A percentile compares a stretch with the other conserved stretches of the same genome.
Evolutionary conservation across 2,329 filamentous ascomycete species (phyloP).

Genomic region (Colletotrichum endophyticum): DNA sequence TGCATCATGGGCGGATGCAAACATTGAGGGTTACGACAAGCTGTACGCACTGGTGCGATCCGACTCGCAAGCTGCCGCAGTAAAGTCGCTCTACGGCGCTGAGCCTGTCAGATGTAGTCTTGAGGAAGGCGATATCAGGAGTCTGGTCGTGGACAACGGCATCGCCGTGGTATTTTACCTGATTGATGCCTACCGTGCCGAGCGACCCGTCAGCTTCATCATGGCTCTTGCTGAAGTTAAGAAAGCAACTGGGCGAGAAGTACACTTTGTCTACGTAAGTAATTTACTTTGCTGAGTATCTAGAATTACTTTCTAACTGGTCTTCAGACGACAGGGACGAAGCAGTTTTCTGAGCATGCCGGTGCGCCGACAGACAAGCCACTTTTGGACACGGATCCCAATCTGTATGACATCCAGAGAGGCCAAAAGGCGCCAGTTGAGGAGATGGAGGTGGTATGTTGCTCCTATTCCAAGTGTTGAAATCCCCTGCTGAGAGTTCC

Average conservation of each 20-base stretch:
- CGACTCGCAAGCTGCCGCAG: background rate
- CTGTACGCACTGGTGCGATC: background rate
- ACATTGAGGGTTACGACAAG: background rate
- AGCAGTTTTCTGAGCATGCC: background rate
- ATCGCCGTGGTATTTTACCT: background rate
- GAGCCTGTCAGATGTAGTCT: background rate
- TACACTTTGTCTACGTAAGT: background rate
- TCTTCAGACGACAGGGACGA: background rate
- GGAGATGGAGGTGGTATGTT: background rate
- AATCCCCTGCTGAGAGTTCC: background rate
- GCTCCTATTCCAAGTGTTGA: too few species aligned
- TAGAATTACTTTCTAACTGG: background rate
- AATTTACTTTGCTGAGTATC: accelerated
- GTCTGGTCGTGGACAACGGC: background rate
- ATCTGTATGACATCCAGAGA: background rate
- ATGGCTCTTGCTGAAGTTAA: background rate
- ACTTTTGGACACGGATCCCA: background rate
- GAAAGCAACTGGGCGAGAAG: background rate
- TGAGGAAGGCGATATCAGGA: background rate
- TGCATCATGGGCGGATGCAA: background rate
- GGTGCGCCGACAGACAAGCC: background rate
- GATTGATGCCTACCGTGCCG: background rate
- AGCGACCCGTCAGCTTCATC: background rate
- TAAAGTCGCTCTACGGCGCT: background rate
- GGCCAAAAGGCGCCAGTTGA: background rate